These are phyloP conservation scores for Aspergillus sp. DNA, from an alignment of 2,329 filamentous ascomycete genomes.

Conservation along the genomic window DNA sequence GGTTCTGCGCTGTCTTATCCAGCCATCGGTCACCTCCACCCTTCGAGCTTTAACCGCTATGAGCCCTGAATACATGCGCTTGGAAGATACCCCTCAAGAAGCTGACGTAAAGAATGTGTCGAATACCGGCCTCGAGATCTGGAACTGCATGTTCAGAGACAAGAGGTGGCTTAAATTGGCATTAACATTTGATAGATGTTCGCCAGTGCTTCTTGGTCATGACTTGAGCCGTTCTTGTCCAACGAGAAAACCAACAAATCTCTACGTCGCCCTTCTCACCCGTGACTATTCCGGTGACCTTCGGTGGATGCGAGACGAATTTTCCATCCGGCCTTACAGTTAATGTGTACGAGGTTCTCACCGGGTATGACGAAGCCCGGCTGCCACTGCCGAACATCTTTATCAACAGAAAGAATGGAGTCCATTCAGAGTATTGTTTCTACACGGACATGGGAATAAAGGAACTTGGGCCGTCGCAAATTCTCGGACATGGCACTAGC, in stretches of 20 bases:
- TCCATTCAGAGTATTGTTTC: background rate
- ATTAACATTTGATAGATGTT: constrained; percentile 1
- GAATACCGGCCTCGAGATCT: background rate
- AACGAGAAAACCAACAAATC: background rate
- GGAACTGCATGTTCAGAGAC: background rate
- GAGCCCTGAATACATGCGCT: background rate
- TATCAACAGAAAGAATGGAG: background rate
- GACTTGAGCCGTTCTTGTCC: background rate
- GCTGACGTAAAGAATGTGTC: background rate
- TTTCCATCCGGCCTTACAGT: background rate
- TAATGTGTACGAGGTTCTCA: background rate
- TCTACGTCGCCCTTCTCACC: background rate
- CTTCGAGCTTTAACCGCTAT: background rate
- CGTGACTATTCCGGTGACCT: constrained; percentile 1
- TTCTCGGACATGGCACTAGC: background rate
- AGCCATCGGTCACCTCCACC: background rate
- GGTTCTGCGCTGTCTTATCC: background rate
- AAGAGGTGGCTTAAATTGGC: constrained; percentile 1
- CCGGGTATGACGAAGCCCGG: background rate
- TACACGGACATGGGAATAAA: background rate
- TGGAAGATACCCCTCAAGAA: background rate
- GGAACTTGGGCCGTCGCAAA: background rate
- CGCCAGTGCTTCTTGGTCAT: background rate
- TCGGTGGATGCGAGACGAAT: background rate
- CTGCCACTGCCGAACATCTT: background rate